phyloP scores from a whole-genome alignment of 75 land plant genomes.

The Cryptomeria japonica region DNA sequence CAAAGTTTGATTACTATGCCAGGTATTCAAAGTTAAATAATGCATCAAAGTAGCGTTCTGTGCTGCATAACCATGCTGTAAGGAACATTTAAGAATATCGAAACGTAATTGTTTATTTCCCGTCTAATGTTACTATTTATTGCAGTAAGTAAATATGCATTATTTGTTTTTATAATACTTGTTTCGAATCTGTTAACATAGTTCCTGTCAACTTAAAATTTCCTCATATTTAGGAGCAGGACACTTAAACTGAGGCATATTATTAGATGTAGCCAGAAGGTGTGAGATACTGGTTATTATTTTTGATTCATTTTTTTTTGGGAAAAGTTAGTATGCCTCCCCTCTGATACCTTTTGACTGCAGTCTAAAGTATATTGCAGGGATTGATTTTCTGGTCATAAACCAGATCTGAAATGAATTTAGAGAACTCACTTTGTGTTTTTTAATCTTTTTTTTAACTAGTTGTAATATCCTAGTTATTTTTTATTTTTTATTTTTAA shows the following conservation, averaged over 20 bases:
- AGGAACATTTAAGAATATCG: not conserved
- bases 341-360: too few species aligned
- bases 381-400: too few species aligned
- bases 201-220: not conserved
- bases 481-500: too few species aligned
- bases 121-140: not conserved
- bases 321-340: too few species aligned
- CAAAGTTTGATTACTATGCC: constrained; percentile 79
- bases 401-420: too few species aligned
- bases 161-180: not conserved
- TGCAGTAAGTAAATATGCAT: not conserved
- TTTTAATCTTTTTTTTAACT: too few species aligned
- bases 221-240: not conserved
- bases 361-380: too few species aligned
- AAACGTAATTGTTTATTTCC: not conserved
- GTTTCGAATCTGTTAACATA: not conserved
- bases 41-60: not conserved
- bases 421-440: too few species aligned
- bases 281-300: not conserved
- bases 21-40: constrained; percentile 56
- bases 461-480: too few species aligned
- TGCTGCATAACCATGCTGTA: not conserved
- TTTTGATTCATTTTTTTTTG: too few species aligned
- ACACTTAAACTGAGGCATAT: not conserved
- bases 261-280: not conserved